phyloP scores from a whole-genome alignment of 179 eudicot genomes.

The Silene vulgaris region DNA sequence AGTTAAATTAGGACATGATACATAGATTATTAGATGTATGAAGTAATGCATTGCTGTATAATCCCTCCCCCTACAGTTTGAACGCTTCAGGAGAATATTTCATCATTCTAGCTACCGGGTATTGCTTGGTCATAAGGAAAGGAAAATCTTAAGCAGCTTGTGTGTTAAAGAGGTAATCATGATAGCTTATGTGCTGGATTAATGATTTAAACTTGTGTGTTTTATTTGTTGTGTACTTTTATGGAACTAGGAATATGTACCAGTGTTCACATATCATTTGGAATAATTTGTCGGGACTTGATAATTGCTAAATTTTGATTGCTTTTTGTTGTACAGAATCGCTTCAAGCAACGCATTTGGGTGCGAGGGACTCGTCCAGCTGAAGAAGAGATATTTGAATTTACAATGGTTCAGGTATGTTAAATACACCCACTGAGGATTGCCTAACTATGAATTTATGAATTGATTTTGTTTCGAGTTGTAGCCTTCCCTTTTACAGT shows the following conservation, averaged over 20 bases:
- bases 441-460: constrained; percentile 1
- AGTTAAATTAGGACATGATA: not conserved
- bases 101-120: constrained; percentile 82
- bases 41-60: not conserved
- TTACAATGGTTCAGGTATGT: constrained; percentile 85
- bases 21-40: too few species aligned
- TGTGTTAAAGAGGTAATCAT: constrained; percentile 58
- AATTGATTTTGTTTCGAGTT: not conserved
- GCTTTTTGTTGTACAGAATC: constrained; percentile 38
- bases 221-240: not conserved
- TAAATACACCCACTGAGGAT: not conserved
- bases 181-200: not conserved
- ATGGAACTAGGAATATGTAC: not conserved
- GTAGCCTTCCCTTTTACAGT: not conserved
- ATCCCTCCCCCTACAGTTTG: constrained; percentile 52
- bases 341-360: constrained; percentile 82
- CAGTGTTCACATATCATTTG: constrained; percentile 13
- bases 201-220: constrained; percentile 1
- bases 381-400: constrained; percentile 78
- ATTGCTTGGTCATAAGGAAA: constrained; percentile 76
- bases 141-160: constrained; percentile 75
- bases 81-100: constrained; percentile 79
- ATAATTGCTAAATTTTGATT: constrained; percentile 9
- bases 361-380: constrained; percentile 79
- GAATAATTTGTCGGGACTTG: constrained; percentile 15